Conservation (phyloP, 1,284 basidiomycete genomes). For the Rhodotorula sp. region DNA sequence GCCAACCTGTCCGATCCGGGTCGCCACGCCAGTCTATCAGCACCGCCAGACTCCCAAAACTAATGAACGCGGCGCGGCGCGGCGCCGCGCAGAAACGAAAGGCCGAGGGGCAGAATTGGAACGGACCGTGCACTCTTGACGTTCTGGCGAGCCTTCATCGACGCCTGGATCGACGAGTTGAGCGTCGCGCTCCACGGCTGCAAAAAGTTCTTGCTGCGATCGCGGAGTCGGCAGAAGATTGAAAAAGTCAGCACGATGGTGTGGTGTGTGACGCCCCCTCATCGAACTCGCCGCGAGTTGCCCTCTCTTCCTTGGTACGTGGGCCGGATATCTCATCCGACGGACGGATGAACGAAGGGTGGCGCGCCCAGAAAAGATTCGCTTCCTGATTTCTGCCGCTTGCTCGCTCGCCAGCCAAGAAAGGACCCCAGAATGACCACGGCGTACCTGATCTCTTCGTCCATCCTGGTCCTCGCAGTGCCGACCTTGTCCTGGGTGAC, state of each 20-base stretch:
- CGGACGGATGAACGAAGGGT: too few relatives aligned
- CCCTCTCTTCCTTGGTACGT: neutral
- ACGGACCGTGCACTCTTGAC: slow-evolving; percentile 77
- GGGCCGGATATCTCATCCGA: neutral
- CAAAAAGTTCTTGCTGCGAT: slow-evolving; percentile 63
- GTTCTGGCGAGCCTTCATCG: slow-evolving; percentile 85
- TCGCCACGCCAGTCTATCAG: neutral
- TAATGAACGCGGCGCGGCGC: neutral
- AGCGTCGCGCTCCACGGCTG: slow-evolving; percentile 89
- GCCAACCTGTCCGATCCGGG: slow-evolving; percentile 17
- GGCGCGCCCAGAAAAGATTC: neutral
- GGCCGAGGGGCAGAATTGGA: neutral
- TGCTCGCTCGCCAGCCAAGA: too few relatives aligned
- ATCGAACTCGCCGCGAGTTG: too few relatives aligned
- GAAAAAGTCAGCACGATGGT: too few relatives aligned
- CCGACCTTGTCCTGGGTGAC: slow-evolving; percentile 83
- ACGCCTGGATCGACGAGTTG: slow-evolving; percentile 73
- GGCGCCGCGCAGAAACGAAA: slow-evolving; percentile 1
- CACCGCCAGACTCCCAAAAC: too few relatives aligned
- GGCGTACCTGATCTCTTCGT: slow-evolving; percentile 19
- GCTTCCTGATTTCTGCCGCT: too few relatives aligned
- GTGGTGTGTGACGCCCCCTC: too few relatives aligned
- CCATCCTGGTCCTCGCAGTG: slow-evolving; percentile 58
- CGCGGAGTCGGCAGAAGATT: neutral
- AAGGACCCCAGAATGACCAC: too few relatives aligned